A percentile compares a stretch with the other conserved stretches of the same genome.
Conservation (phyloP, 768 basidiomycete genomes). For the Boletus coccyginus region DNA sequence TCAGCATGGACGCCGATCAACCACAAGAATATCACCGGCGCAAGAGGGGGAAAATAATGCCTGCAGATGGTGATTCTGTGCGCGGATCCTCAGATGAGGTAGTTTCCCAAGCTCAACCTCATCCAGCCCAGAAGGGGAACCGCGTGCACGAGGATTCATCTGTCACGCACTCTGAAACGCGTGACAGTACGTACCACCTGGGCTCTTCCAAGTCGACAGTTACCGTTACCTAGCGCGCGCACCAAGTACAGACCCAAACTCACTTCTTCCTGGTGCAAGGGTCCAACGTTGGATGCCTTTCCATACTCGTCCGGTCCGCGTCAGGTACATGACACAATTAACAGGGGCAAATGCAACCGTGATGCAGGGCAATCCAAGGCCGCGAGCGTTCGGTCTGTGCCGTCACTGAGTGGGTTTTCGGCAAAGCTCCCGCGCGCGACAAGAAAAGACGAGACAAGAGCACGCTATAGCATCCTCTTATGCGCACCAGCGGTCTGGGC, state of each 20-base stretch:
- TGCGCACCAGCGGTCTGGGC: conserved; percentile 12
- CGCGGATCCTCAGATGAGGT: conserved; percentile 18
- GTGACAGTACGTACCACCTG: conserved; percentile 1
- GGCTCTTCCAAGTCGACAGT: conserved; percentile 5
- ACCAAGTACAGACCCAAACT: conserved; percentile 29
- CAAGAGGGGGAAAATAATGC: conserved; percentile 33
- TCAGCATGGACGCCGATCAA: conserved; percentile 29
- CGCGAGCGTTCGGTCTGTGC: background rate
- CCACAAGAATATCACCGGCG: conserved; percentile 19
- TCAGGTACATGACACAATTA: conserved; percentile 7
- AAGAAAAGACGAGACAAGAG: background rate
- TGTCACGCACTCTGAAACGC: conserved; percentile 2
- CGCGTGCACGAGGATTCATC: conserved; percentile 8
- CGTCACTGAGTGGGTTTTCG: conserved; percentile 1
- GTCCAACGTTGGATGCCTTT: conserved; percentile 16
- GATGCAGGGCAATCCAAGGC: conserved; percentile 3
- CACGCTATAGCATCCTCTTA: background rate
- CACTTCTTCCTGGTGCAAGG: conserved; percentile 11
- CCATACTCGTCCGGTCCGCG: conserved; percentile 19
- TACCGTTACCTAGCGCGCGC: conserved; percentile 22
- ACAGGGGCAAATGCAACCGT: conserved; percentile 12
- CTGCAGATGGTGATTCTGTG: conserved; percentile 5
- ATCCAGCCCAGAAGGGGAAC: background rate
- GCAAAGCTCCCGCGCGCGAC: conserved; percentile 3
- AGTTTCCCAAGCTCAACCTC: conserved; percentile 7